Evolutionary conservation across 345 rosid genomes (phyloP), one percentile per base, ranked within the genome.

Genomic region (Eutrema heterophyllum): DNA sequence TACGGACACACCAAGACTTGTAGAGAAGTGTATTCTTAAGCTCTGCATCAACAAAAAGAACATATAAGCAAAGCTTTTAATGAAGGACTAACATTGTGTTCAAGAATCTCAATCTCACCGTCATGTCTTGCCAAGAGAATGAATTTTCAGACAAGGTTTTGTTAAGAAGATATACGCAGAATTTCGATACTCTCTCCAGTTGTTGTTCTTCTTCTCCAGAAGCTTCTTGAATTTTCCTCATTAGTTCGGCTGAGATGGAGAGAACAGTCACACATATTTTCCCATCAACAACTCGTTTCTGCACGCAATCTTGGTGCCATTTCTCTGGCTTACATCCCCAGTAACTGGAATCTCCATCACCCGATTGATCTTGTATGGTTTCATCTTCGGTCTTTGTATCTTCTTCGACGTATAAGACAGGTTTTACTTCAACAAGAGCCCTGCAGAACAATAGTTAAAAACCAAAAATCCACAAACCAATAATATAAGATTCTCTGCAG

Each of bases 401-500:
- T 51, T 85, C 79, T 29, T 80, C 56, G 26, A 86, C 87, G 71
- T 87, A 86, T 35, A 95, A 88, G 43, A 87, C 59, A 44, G 99
- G 98, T 80, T 95, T 95, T 65, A 92, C 82, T 86, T 95, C 99
- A 71, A 95, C 91, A 64, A 84, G 81, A 26, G 98, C 92, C 44
- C 99, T 95, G 85, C 76, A 83, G 81, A 49, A 65, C 51, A 40
- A 54, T 46, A 78, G 51, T 44, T 64, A 59, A 24, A 54, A 40
- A 14, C 3, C 38, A 3, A 1, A 65, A 7, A 66, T 7, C 18
- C 6, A 24, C 39, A 57, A 1, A 65, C n/a, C 2, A 10, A 21
- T 39, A 38, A 7, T 30, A 38, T 21, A 15, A 39, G 44, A 36
- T 36, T 35, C 11, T 54, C 5, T 43, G 21, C 27, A 3, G 35